Percentiles rank a stretch among this genome's conserved stretches.
phyloP scores from a whole-genome alignment of 768 basidiomycete species.

The Rubroboletus satanas region DNA sequence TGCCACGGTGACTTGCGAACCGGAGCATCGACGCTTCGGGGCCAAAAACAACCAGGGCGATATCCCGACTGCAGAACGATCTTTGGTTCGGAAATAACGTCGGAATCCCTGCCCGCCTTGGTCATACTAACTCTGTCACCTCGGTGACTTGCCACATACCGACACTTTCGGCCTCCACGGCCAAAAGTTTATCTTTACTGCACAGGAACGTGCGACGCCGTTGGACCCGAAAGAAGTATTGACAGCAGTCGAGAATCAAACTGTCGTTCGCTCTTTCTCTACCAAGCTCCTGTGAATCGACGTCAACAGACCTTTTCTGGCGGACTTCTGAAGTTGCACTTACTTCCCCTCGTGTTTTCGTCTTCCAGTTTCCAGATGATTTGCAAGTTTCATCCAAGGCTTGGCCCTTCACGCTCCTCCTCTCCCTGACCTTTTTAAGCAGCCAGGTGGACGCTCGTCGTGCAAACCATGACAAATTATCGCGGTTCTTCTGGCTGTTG shows the following conservation, averaged over 20 bases:
- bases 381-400: slow-evolving; percentile 62
- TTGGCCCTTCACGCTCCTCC: slow-evolving; percentile 55
- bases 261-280: slow-evolving; percentile 56
- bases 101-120: slow-evolving; percentile 14
- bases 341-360: slow-evolving; percentile 44
- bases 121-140: slow-evolving; percentile 11
- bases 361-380: slow-evolving; percentile 58
- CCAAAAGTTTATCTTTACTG: slow-evolving; percentile 67
- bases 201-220: slow-evolving; percentile 54
- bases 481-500: slow-evolving; percentile 39
- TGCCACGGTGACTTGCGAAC: slow-evolving; percentile 39
- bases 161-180: slow-evolving; percentile 46
- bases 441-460: slow-evolving; percentile 70
- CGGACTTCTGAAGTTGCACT: neutral
- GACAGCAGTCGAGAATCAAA: slow-evolving; percentile 73
- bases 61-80: slow-evolving; percentile 46
- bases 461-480: slow-evolving; percentile 55
- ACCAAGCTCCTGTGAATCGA: slow-evolving; percentile 16
- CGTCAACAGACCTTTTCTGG: neutral
- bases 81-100: slow-evolving; percentile 33
- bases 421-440: slow-evolving; percentile 55
- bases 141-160: slow-evolving; percentile 33
- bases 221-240: slow-evolving; percentile 46
- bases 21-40: slow-evolving; percentile 31
- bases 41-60: slow-evolving; percentile 48